These are phyloP conservation scores for Phytophthora cryptogea DNA, from an alignment of 352 stramenopile species.

Conservation along the genomic window DNA sequence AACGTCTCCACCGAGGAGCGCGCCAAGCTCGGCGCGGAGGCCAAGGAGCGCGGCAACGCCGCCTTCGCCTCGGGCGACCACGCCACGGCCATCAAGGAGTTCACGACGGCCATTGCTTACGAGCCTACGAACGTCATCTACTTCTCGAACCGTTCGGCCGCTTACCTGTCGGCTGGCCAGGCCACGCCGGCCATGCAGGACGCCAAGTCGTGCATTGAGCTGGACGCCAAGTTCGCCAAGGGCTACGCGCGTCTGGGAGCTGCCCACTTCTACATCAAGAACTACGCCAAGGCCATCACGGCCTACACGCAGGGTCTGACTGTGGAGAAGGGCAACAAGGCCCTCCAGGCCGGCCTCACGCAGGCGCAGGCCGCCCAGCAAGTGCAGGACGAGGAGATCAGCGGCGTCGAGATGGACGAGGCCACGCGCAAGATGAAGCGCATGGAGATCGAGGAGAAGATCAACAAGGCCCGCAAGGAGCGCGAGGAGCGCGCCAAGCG, in stretches of 20 bases:
- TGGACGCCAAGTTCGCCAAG: slow-evolving; percentile 88
- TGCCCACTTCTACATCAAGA: slow-evolving; percentile 89
- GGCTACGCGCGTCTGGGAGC: slow-evolving; percentile 85
- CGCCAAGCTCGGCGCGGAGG: slow-evolving; percentile 73
- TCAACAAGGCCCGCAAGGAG: slow-evolving; percentile 89
- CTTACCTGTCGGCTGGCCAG: slow-evolving; percentile 82
- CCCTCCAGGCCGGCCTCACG: slow-evolving; percentile 79
- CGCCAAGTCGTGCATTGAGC: slow-evolving; percentile 86
- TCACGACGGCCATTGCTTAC: slow-evolving; percentile 85
- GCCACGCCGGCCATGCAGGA: slow-evolving; percentile 83
- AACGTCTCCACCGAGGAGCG: slow-evolving; percentile 66
- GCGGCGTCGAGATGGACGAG: slow-evolving; percentile 87
- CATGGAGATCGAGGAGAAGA: slow-evolving; percentile 90
- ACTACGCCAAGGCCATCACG: slow-evolving; percentile 85
- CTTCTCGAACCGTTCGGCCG: slow-evolving; percentile 89
- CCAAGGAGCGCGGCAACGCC: slow-evolving; percentile 87
- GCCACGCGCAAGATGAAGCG: slow-evolving; percentile 91
- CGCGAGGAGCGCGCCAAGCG: slow-evolving; percentile 84
- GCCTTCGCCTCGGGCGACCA: slow-evolving; percentile 80
- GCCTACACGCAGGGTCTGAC: slow-evolving; percentile 83
- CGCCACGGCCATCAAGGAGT: slow-evolving; percentile 87
- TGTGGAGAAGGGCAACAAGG: slow-evolving; percentile 86
- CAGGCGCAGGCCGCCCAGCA: slow-evolving; percentile 84
- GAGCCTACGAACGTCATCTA: slow-evolving; percentile 89
- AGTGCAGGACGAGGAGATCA: slow-evolving; percentile 86